Evolutionary conservation across 2,329 filamentous ascomycete species (phyloP).

Genomic region (Whalleya microplaca): DNA sequence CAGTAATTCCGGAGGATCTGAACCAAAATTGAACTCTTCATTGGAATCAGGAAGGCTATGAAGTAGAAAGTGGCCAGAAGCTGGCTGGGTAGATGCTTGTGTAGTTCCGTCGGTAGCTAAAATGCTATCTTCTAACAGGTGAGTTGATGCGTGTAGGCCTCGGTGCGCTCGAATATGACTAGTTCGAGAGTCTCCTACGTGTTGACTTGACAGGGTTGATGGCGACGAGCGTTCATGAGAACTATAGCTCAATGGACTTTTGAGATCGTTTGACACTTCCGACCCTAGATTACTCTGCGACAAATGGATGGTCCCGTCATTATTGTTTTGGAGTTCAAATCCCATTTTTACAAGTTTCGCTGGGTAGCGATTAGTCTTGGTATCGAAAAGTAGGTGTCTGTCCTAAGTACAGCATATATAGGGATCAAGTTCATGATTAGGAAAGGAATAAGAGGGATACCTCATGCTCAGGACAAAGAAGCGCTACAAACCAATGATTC

Average conservation of each 20-base stretch:
- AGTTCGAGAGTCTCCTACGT: background rate
- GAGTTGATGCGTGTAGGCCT: background rate
- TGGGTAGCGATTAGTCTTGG: no score
- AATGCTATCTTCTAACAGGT: slow-evolving; percentile 1
- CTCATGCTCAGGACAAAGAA: no score
- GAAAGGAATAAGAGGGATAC: no score
- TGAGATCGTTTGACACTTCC: background rate
- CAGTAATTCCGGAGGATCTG: background rate
- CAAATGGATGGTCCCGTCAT: background rate
- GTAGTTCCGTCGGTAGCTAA: slow-evolving; percentile 1
- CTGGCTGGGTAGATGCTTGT: slow-evolving; percentile 19
- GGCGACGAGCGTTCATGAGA: slow-evolving; percentile 4
- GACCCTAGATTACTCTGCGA: background rate
- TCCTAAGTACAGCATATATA: no score
- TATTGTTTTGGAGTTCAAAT: background rate
- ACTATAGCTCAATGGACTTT: background rate
- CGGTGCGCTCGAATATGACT: background rate
- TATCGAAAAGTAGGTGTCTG: no score
- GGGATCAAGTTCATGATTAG: no score
- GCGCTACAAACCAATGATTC: no score
- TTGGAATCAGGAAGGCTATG: background rate
- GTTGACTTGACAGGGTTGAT: slow-evolving; percentile 3
- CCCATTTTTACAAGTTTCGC: background rate
- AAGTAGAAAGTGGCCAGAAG: slow-evolving; percentile 3
- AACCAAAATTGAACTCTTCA: slow-evolving; percentile 13